Evolutionary conservation across 768 basidiomycete species (phyloP).

Genomic region (Lentinus brumalis): DNA sequence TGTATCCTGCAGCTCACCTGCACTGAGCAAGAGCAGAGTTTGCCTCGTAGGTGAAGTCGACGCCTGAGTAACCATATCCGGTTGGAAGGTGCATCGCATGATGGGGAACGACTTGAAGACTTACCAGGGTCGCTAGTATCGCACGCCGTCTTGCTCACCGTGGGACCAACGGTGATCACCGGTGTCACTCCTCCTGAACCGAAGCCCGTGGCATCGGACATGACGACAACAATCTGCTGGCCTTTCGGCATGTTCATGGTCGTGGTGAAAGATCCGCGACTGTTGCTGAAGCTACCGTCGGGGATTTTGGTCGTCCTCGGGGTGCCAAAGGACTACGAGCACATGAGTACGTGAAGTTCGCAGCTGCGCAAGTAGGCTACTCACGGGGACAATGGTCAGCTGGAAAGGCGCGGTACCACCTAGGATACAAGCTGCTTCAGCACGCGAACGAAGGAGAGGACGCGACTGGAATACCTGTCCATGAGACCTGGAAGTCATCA

Average conservation of each 20-base stretch:
- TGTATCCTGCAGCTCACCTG: constrained; percentile 1
- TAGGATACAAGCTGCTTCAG: constrained; percentile 24
- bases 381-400: constrained; percentile 47
- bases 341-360: constrained; percentile 50
- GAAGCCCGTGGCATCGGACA: constrained; percentile 78
- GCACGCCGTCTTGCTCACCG: neutral
- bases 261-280: constrained; percentile 51
- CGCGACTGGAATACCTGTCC: constrained; percentile 51
- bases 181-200: constrained; percentile 46
- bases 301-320: constrained; percentile 60
- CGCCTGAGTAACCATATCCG: neutral
- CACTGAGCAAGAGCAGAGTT: constrained; percentile 13
- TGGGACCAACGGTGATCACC: constrained; percentile 5
- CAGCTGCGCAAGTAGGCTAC: constrained; percentile 32
- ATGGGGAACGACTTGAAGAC: neutral
- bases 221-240: constrained; percentile 53
- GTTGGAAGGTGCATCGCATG: neutral
- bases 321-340: constrained; percentile 50
- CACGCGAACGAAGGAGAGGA: neutral
- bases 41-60: constrained; percentile 10
- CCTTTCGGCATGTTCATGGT: constrained; percentile 44
- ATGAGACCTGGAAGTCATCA: constrained; percentile 57
- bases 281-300: constrained; percentile 51
- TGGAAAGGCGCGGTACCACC: constrained; percentile 60
- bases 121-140: constrained; percentile 1